Evolutionary conservation across 2,329 filamentous ascomycete species (phyloP).

Genomic region (Pyrenophora seminiperda): DNA sequence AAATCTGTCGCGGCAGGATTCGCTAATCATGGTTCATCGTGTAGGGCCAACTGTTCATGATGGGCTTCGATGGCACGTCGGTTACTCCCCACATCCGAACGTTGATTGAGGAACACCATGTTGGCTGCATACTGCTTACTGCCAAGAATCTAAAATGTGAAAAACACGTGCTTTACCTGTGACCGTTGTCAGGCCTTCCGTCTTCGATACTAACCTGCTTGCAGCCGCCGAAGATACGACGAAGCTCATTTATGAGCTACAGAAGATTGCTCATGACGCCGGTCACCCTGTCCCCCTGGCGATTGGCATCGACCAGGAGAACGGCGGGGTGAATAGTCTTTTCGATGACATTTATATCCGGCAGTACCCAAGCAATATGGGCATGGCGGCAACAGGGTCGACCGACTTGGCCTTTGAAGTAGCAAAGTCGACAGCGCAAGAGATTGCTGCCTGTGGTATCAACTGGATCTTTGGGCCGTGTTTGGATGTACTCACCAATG

Average conservation of each 20-base stretch:
- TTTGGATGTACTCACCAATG: slow-evolving; percentile 91
- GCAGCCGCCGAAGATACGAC: slow-evolving; percentile 90
- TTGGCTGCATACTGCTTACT: slow-evolving; percentile 84
- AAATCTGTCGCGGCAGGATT: slow-evolving; percentile 20
- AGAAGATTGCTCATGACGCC: slow-evolving; percentile 87
- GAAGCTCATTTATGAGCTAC: slow-evolving; percentile 83
- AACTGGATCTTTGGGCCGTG: slow-evolving; percentile 96
- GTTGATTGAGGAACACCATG: slow-evolving; percentile 80
- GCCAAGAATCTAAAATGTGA: slow-evolving; percentile 85
- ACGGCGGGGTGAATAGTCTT: slow-evolving; percentile 95
- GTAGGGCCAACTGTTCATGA: slow-evolving; percentile 79
- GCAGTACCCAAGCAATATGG: slow-evolving; percentile 97
- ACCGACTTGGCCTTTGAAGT: slow-evolving; percentile 85
- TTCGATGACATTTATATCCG: slow-evolving; percentile 96
- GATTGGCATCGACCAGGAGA: slow-evolving; percentile 94
- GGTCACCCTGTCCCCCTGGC: slow-evolving; percentile 87
- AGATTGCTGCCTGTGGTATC: slow-evolving; percentile 89
- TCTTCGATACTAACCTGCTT: slow-evolving; percentile 29
- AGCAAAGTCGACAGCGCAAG: slow-evolving; percentile 89
- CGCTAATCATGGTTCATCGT: slow-evolving; percentile 51
- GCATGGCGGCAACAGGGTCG: slow-evolving; percentile 87
- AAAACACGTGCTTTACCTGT: slow-evolving; percentile 28
- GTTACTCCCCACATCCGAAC: slow-evolving; percentile 82
- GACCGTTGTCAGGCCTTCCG: slow-evolving; percentile 10
- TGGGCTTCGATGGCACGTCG: slow-evolving; percentile 85